Conservation (phyloP, 2,329 filamentous ascomycete species). For the Scedosporium apiospermum region DNA sequence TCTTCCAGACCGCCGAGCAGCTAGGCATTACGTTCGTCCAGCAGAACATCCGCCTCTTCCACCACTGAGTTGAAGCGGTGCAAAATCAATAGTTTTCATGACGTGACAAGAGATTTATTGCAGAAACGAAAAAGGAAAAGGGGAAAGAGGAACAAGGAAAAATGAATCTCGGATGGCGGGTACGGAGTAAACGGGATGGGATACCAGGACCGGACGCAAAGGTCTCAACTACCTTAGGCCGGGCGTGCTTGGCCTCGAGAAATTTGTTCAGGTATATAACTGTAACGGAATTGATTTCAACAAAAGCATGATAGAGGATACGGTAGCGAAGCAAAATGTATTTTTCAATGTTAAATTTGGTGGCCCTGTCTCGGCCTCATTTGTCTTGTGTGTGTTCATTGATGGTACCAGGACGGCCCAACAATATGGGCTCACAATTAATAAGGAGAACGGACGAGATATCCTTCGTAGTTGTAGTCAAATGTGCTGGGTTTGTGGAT, state of each 20-base stretch:
- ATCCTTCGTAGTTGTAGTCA: too few species aligned
- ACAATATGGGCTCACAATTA: too few species aligned
- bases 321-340: neutral
- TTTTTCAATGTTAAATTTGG: neutral
- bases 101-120: neutral
- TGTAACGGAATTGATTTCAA: conserved; percentile 3
- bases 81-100: neutral
- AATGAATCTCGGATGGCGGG: conserved; percentile 34
- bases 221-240: conserved; percentile 8
- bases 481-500: neutral
- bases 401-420: too few species aligned
- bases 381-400: too few species aligned
- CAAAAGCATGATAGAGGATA: conserved; percentile 1
- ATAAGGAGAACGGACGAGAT: neutral
- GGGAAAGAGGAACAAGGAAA: conserved; percentile 77
- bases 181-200: neutral
- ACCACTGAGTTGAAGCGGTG: conserved; percentile 50
- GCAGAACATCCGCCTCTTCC: conserved; percentile 89
- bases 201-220: neutral
- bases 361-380: too few species aligned
- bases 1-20: conserved; percentile 85
- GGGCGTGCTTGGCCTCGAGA: conserved; percentile 2
- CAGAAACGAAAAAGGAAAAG: conserved; percentile 37
- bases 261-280: neutral
- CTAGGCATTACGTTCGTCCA: conserved; percentile 90